Evolutionary conservation across 2,329 filamentous ascomycete species (phyloP).

Genomic region (Alternaria burnsii): DNA sequence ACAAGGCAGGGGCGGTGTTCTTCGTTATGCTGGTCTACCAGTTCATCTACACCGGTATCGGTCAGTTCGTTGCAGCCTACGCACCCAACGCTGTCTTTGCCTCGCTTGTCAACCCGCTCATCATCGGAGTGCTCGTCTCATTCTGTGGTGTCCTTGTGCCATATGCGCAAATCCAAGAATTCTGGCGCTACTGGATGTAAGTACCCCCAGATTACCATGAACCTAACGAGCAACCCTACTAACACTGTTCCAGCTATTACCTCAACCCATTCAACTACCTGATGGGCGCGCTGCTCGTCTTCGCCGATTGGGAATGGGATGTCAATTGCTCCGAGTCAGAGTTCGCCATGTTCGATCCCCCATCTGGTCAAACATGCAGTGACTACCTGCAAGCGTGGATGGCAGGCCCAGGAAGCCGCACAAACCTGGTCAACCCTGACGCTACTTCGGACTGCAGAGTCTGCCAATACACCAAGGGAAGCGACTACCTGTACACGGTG

Average conservation of each 20-base stretch:
- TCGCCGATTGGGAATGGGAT: slow-evolving; percentile 53
- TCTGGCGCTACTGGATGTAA: slow-evolving; percentile 66
- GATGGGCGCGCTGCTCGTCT: slow-evolving; percentile 52
- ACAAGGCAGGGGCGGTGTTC: slow-evolving; percentile 62
- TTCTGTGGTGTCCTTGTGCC: slow-evolving; percentile 67
- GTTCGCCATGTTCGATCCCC: slow-evolving; percentile 58
- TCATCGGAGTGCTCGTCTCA: slow-evolving; percentile 31
- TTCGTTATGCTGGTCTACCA: slow-evolving; percentile 67
- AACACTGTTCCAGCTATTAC: slow-evolving; percentile 33
- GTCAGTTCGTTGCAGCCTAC: slow-evolving; percentile 63
- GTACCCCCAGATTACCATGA: neutral
- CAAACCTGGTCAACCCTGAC: slow-evolving; percentile 68
- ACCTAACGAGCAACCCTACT: neutral
- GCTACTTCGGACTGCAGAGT: slow-evolving; percentile 65
- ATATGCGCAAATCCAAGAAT: slow-evolving; percentile 69
- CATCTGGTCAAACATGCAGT: slow-evolving; percentile 63
- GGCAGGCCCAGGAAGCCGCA: slow-evolving; percentile 33
- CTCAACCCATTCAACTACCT: slow-evolving; percentile 56
- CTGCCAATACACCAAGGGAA: slow-evolving; percentile 66
- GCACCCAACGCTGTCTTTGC: slow-evolving; percentile 57
- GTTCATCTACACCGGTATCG: slow-evolving; percentile 66
- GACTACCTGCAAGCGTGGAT: slow-evolving; percentile 55
- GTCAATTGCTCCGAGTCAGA: slow-evolving; percentile 50
- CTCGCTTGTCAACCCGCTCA: slow-evolving; percentile 60
- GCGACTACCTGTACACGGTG: slow-evolving; percentile 67